Conservation (phyloP, 768 basidiomycete genomes). For the Phlebiopsis gigantea region DNA sequence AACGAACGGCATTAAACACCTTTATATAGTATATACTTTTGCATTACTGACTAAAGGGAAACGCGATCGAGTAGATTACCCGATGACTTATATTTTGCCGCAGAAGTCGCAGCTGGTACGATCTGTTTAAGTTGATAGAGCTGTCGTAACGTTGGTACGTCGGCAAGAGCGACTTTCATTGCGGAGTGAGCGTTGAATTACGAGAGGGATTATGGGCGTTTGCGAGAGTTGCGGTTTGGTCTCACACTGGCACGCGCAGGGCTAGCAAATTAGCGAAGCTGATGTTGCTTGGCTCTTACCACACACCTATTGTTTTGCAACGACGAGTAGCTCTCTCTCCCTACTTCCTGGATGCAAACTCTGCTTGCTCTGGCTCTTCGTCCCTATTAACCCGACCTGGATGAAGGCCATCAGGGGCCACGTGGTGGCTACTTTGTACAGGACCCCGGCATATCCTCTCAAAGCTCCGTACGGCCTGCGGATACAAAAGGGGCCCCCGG, state of each 20-base stretch:
- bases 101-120: slow-evolving; percentile 28
- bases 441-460: too few species aligned
- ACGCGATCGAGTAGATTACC: slow-evolving; percentile 46
- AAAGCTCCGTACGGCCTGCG: too few species aligned
- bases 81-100: slow-evolving; percentile 32
- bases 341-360: neutral
- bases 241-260: neutral
- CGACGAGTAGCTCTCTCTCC: neutral
- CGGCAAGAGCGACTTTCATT: slow-evolving; percentile 24
- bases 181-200: neutral
- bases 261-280: neutral
- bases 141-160: slow-evolving; percentile 52
- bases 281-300: neutral
- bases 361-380: neutral
- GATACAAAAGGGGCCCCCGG: too few species aligned
- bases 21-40: neutral
- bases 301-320: slow-evolving; percentile 1
- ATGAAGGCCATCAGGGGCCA: neutral
- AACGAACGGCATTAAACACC: neutral
- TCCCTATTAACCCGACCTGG: neutral
- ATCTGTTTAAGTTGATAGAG: slow-evolving; percentile 44
- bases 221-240: neutral
- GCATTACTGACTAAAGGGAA: slow-evolving; percentile 56
- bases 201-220: neutral
- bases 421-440: slow-evolving; percentile 10